These are phyloP conservation scores for Xylariaceae sp. DNA, from an alignment of 2,329 filamentous ascomycete genomes.

Conservation along the genomic window DNA sequence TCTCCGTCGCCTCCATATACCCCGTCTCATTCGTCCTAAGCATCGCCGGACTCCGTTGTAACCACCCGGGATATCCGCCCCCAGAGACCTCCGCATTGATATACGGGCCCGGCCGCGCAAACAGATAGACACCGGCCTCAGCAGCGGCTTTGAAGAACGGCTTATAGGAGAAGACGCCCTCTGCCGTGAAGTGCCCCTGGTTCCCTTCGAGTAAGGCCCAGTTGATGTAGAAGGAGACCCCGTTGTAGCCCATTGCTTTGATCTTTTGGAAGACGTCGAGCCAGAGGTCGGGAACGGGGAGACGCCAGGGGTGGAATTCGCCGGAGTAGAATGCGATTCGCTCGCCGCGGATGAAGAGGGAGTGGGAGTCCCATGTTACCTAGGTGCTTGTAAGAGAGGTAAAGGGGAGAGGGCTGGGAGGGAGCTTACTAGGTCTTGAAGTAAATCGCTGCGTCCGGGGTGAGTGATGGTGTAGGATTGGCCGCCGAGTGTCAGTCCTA, in stretches of 20 bases:
- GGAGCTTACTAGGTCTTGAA: slow-evolving; percentile 13
- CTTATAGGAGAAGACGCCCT: slow-evolving; percentile 67
- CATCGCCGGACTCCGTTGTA: slow-evolving; percentile 60
- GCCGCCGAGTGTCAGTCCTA: slow-evolving; percentile 6
- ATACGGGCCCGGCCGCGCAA: slow-evolving; percentile 64
- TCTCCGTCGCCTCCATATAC: slow-evolving; percentile 56
- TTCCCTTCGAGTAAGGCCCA: slow-evolving; percentile 76
- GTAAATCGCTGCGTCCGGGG: slow-evolving; percentile 11
- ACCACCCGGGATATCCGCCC: slow-evolving; percentile 77
- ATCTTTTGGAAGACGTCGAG: slow-evolving; percentile 78
- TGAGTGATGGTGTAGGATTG: slow-evolving; percentile 7
- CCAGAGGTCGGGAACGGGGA: slow-evolving; percentile 46
- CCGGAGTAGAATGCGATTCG: slow-evolving; percentile 67
- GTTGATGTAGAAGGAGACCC: slow-evolving; percentile 72
- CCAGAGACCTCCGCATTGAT: slow-evolving; percentile 70
- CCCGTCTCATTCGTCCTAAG: slow-evolving; percentile 58
- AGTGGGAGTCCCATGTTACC: slow-evolving; percentile 68
- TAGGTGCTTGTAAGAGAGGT: neutral
- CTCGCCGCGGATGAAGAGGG: slow-evolving; percentile 64
- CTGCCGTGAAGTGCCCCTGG: slow-evolving; percentile 61
- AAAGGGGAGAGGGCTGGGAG: too few species aligned
- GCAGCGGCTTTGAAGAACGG: slow-evolving; percentile 50
- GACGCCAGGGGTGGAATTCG: slow-evolving; percentile 64
- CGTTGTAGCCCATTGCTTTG: slow-evolving; percentile 64
- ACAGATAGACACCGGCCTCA: slow-evolving; percentile 68